Base-by-base conservation (phyloP, 495 filamentous ascomycete genomes). In the Filosporella fistucella region DNA sequence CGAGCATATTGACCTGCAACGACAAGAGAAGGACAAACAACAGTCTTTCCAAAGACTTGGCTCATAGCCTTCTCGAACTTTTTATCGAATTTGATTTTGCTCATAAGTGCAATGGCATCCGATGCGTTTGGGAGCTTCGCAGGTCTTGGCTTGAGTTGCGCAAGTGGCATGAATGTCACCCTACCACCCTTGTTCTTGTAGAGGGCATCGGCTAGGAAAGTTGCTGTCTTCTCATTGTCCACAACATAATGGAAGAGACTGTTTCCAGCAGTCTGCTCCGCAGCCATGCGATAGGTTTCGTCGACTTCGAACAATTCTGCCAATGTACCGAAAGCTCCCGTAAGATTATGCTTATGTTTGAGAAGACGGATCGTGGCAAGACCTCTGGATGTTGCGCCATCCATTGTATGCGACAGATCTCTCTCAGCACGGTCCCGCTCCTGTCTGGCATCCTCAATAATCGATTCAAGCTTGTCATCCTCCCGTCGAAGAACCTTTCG, bases 181-280 rank as follows among this genome's bases (percentile, higher is more conserved):
- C 93, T 81, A n/a, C 93, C 93, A 14, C 84, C 79, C 46, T 78
- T 84, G 45, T 84, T 79, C 43, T 85, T 86, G 59, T 89, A 81
- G 17, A 99, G 71, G 12, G 84, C 76, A 55, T 91, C 85, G 12
- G 90, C 73, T 13, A 95, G 81, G 43, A 78, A 78, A 1, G 88
- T 87, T 0, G 89, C 89, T 2, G 91, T 96, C 29, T 85, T 79
- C 44, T 91, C 91, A 30, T 84, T 95, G 62, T 99, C 93, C 36
- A 96, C 90, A 20, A 99, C 88, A 56, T 95, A 94, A 66, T 99
- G 88, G 67, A 99, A 99, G 7, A 99, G 70, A 62, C 88, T 94
- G 51, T 84, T 84, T 5, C 93, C 94, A 8, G 90, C 94, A 3
- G 89, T 93, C 28, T 93, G 86, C 62, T 99, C 93, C 13, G 95